Evolutionary conservation across 1,139 yeast genomes (phyloP), one percentile per base, ranked within the genome.

Genomic region (Scheffersomyces cryptocercus): DNA sequence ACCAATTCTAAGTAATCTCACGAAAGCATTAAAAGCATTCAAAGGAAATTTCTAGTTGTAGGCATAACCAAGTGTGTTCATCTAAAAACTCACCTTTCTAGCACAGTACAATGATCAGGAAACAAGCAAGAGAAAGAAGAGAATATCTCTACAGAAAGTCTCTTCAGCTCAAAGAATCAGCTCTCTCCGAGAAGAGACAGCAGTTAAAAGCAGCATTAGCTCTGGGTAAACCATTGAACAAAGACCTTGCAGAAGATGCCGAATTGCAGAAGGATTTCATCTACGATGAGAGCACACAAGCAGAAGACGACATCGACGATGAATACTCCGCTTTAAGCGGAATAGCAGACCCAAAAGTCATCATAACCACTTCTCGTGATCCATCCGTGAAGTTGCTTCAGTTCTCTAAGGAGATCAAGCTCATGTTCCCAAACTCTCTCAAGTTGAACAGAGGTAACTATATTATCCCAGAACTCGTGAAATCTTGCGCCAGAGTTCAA

Each of bases 61-160:
- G 26, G 6, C 20, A 20, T 8, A 20, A 6, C 3, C 7, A 6
- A 6, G 20, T 20, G 8, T 5, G 26, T 20, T 6, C 26, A 20
- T 20, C 9, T 6, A 6, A 20, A 6, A 20, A 35, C 28, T 10
- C 14, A 11, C 13, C 10, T 6, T 26, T 16, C 15, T 32, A 28
- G 15, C n/a, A 33, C 16, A 7, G 31, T 31, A 34, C 20, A 37
- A 73, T 74, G 97, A 73, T 89, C 48, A 81, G 99, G 68, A 83
- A 88, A 73, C 96, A 90, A 61, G 97, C 97, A 14, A 83, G 98
- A 70, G 97, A 91, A 65, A 81, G 98, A 72, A 81, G 96, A 67
- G 98, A 93, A 59, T 93, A 90, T 58, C 75, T 91, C 36, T 93
- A 88, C 70, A 79, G 91, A 44, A 90, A 91, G 62, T 88, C 97